Base-by-base conservation (phyloP, 805 yeast genomes). In the Cyberlindnera americana region DNA sequence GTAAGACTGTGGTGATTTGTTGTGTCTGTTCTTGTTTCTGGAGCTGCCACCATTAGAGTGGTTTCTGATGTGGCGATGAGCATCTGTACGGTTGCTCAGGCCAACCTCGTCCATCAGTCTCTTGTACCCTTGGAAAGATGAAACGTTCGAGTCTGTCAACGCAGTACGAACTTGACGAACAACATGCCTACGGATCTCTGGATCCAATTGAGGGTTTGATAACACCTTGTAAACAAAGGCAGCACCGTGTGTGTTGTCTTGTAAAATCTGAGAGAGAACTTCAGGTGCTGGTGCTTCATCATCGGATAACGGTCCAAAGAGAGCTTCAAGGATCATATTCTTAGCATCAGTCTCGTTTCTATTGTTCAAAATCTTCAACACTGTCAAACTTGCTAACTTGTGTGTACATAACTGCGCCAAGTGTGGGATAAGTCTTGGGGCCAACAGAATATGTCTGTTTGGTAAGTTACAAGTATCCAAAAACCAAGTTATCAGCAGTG, bases 71-170 rank as follows among this genome's bases (percentile, higher is more conserved):
- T 49, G 59, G 17, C 57, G 52, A 17, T 36, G 41, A 2, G 32
- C 15, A 9, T 45, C 52, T 26, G 35, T 31, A 41, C 55, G 47
- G 25, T 33, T 41, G 17, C 46, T 29, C 37, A 90, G 66, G 3
- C 97, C 97, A 46, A 89, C 91, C 61, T 91, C 98, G 51, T 91
- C 98, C 73, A 90, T 75, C 41, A 93, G 68, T 48, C 95, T 78
- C 56, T 86, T 85, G 62, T 87, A 86, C 25, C 83, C 85, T 57
- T 85, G 95, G 37, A 64, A 67, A 21, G 73, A 66, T 32, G 67
- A 52, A 27, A 82, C 70, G 42, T 76, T 77, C 52, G 75, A 61
- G 34, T 82, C 83, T 29, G 78, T 63, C 41, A 90, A 65, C 6
- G 81, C 75, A 33, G 72, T 66, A 45, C 87, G 75, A 15, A 85